Conservation (phyloP, 768 basidiomycete species). For the Rhodotorula sphaerocarpa region DNA sequence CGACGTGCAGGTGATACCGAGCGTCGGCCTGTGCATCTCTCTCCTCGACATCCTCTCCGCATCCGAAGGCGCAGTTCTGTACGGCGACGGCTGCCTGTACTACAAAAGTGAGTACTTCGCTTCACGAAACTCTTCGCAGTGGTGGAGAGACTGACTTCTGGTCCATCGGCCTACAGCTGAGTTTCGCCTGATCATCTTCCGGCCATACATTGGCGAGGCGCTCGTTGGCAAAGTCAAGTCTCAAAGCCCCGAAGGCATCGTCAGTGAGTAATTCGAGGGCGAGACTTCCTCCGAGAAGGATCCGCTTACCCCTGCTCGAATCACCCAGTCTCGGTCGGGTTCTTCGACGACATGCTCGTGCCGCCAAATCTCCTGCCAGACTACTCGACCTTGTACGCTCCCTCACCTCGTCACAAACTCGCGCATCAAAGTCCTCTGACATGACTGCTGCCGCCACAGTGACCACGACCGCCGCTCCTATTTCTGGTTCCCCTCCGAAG, state of each 20-base stretch:
- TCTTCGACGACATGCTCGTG: slow-evolving; percentile 90
- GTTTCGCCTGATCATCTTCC: slow-evolving; percentile 81
- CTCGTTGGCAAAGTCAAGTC: slow-evolving; percentile 80
- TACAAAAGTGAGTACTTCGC: slow-evolving; percentile 62
- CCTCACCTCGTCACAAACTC: too few relatives aligned
- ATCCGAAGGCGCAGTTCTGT: slow-evolving; percentile 84
- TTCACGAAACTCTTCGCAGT: background rate
- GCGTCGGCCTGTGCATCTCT: slow-evolving; percentile 82
- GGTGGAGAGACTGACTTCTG: too few relatives aligned
- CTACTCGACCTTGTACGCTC: slow-evolving; percentile 49
- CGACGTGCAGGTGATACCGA: slow-evolving; percentile 59
- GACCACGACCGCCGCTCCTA: slow-evolving; percentile 41
- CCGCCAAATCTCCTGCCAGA: slow-evolving; percentile 70
- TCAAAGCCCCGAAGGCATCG: slow-evolving; percentile 73
- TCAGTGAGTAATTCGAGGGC: slow-evolving; percentile 55
- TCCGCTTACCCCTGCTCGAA: too few relatives aligned
- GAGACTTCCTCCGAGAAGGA: too few relatives aligned
- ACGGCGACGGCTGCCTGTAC: slow-evolving; percentile 90
- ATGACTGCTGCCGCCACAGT: slow-evolving; percentile 28
- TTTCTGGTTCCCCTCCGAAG: slow-evolving; percentile 42
- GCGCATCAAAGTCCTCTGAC: too few relatives aligned
- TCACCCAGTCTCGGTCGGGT: slow-evolving; percentile 53
- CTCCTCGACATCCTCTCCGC: slow-evolving; percentile 78
- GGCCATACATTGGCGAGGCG: slow-evolving; percentile 84
- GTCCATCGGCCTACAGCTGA: too few relatives aligned